phyloP scores from a whole-genome alignment of 768 basidiomycete species.

The Hirschioporus abietinus region DNA sequence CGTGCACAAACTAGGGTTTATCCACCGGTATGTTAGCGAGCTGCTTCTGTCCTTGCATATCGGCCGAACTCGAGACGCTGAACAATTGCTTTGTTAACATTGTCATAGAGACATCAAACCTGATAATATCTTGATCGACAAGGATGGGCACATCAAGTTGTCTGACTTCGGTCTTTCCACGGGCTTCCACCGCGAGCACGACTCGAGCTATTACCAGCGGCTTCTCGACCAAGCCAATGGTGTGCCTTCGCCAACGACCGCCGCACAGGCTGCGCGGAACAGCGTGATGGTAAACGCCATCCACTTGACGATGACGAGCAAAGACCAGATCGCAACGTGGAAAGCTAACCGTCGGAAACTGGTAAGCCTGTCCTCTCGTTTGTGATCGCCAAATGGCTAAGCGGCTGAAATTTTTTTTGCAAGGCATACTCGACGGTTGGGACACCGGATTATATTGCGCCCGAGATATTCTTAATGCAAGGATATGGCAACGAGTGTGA shows the following conservation, averaged over 20 bases:
- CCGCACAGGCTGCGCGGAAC: slow-evolving; percentile 65
- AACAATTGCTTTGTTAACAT: slow-evolving; percentile 10
- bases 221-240: slow-evolving; percentile 67
- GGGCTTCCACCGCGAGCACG: slow-evolving; percentile 98
- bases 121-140: slow-evolving; percentile 98
- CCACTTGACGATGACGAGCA: slow-evolving; percentile 90
- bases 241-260: slow-evolving; percentile 24
- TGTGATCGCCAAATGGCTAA: not conserved
- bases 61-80: not conserved
- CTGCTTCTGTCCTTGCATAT: not conserved
- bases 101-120: slow-evolving; percentile 90
- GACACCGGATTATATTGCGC: slow-evolving; percentile 94
- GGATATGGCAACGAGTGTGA: slow-evolving; percentile 99
- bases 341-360: slow-evolving; percentile 96
- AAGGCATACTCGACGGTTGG: slow-evolving; percentile 98
- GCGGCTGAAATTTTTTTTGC: slow-evolving; percentile 5
- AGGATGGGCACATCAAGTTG: slow-evolving; percentile 94
- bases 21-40: slow-evolving; percentile 69
- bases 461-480: slow-evolving; percentile 93
- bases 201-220: slow-evolving; percentile 90
- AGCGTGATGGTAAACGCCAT: slow-evolving; percentile 98
- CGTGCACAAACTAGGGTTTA: slow-evolving; percentile 95
- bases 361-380: slow-evolving; percentile 35
- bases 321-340: slow-evolving; percentile 96
- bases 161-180: slow-evolving; percentile 99